Percentiles rank a stretch among this genome's conserved stretches.
These are phyloP conservation scores for Gossypium turneri DNA, from an alignment of 345 rosid genomes.

Conservation along the genomic window DNA sequence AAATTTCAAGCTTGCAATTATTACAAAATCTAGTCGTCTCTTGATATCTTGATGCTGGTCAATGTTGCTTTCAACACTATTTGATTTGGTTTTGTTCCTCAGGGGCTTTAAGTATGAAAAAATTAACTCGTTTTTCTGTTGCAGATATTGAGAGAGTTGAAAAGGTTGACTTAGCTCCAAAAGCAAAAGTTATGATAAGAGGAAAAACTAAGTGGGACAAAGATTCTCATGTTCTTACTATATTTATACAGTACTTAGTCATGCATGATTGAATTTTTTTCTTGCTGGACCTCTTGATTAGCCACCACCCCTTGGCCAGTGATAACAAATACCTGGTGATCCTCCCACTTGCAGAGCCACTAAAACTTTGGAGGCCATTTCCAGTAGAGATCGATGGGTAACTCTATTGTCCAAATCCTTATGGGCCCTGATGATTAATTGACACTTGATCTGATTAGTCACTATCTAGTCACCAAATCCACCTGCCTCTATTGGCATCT, in stretches of 20 bases:
- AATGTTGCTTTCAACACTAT: conserved; percentile 5
- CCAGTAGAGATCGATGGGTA: conserved; percentile 42
- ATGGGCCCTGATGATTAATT: conserved; percentile 36
- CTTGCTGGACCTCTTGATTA: conserved; percentile 30
- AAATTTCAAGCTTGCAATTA: background rate
- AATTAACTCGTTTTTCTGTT: conserved; percentile 16
- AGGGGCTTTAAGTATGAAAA: conserved; percentile 7
- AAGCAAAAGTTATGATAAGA: conserved; percentile 26
- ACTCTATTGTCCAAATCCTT: conserved; percentile 34
- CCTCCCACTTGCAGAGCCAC: conserved; percentile 58
- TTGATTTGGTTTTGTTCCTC: conserved; percentile 15
- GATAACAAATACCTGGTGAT: conserved; percentile 38
- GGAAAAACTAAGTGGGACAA: conserved; percentile 26
- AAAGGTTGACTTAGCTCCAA: conserved; percentile 30
- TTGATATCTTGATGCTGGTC: conserved; percentile 14
- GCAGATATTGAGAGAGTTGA: conserved; percentile 20
- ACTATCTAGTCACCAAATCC: conserved; percentile 15
- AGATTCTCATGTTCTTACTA: conserved; percentile 32
- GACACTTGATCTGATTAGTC: conserved; percentile 27
- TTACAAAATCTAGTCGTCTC: conserved; percentile 5
- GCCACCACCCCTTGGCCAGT: conserved; percentile 41
- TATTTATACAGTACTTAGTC: conserved; percentile 36
- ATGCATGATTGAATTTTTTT: conserved; percentile 45
- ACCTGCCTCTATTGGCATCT: conserved; percentile 15
- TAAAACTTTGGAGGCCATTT: conserved; percentile 32